Conservation (phyloP, 345 rosid genomes). For the Cardamine resedifolia region DNA sequence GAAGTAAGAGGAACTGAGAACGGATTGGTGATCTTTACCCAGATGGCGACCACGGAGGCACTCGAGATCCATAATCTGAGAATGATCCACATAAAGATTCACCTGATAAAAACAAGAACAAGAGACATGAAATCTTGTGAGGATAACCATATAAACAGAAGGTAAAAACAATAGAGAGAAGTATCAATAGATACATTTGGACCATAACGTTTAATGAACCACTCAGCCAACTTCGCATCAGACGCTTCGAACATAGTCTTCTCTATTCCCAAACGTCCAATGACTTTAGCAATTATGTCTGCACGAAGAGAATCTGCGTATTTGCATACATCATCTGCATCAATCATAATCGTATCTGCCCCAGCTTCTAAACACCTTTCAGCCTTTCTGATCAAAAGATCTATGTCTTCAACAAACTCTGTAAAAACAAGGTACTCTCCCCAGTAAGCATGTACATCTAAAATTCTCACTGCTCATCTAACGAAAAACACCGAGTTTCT, state of each 20-base stretch:
- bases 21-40: slow-evolving; percentile 57
- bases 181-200: slow-evolving; percentile 54
- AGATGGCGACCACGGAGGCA: slow-evolving; percentile 73
- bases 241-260: slow-evolving; percentile 96
- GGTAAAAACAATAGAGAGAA: not conserved
- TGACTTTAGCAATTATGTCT: slow-evolving; percentile 74
- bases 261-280: slow-evolving; percentile 86
- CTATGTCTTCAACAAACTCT: slow-evolving; percentile 82
- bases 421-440: not conserved
- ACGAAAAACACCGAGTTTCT: slow-evolving; percentile 1
- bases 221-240: slow-evolving; percentile 64
- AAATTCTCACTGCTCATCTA: not conserved
- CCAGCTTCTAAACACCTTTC: slow-evolving; percentile 97
- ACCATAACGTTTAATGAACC: slow-evolving; percentile 81
- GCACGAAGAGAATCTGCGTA: slow-evolving; percentile 66
- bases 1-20: slow-evolving; percentile 53
- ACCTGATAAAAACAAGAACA: slow-evolving; percentile 49
- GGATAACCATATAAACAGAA: slow-evolving; percentile 8
- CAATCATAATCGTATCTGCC: slow-evolving; percentile 92
- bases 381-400: slow-evolving; percentile 83
- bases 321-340: slow-evolving; percentile 82
- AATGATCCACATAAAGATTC: slow-evolving; percentile 88
- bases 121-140: slow-evolving; percentile 5
- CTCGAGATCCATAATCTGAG: slow-evolving; percentile 84
- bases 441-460: not conserved